Evolutionary conservation across 1,284 basidiomycete species (phyloP).

Genomic region (Ustilago nuda): DNA sequence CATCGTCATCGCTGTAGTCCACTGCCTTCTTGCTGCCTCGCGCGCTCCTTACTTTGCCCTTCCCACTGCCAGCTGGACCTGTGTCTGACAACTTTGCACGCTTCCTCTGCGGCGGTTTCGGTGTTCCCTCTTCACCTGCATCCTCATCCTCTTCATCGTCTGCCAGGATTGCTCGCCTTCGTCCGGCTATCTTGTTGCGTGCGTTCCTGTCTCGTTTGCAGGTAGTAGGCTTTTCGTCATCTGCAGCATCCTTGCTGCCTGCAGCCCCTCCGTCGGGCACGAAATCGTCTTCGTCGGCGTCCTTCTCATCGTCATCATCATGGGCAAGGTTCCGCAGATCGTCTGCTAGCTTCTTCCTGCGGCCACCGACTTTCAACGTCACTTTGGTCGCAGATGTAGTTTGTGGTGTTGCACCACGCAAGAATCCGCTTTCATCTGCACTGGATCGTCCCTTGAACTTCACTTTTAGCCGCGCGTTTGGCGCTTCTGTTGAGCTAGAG

Average conservation of each 20-base stretch:
- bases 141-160: slow-evolving; percentile 32
- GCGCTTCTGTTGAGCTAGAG: background rate
- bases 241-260: background rate
- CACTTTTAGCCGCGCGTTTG: slow-evolving; percentile 24
- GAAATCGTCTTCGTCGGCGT: slow-evolving; percentile 9
- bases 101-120: slow-evolving; percentile 25
- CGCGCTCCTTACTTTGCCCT: slow-evolving; percentile 2
- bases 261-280: slow-evolving; percentile 2
- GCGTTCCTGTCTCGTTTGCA: slow-evolving; percentile 20
- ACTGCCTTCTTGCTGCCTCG: slow-evolving; percentile 8
- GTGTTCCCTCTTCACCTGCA: background rate
- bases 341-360: slow-evolving; percentile 21
- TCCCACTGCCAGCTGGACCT: background rate
- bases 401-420: slow-evolving; percentile 23
- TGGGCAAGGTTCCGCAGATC: slow-evolving; percentile 30
- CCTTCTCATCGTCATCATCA: slow-evolving; percentile 4
- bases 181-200: slow-evolving; percentile 13
- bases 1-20: slow-evolving; percentile 28
- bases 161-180: slow-evolving; percentile 17
- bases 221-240: background rate
- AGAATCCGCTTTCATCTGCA: slow-evolving; percentile 22
- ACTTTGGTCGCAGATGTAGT: slow-evolving; percentile 10
- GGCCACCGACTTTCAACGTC: slow-evolving; percentile 9
- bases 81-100: slow-evolving; percentile 20
- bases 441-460: slow-evolving; percentile 10